Percentiles rank a stretch among this genome's conserved stretches.
These are phyloP conservation scores for Epichloe typhina DNA, from an alignment of 2,329 filamentous ascomycete genomes.

Conservation along the genomic window DNA sequence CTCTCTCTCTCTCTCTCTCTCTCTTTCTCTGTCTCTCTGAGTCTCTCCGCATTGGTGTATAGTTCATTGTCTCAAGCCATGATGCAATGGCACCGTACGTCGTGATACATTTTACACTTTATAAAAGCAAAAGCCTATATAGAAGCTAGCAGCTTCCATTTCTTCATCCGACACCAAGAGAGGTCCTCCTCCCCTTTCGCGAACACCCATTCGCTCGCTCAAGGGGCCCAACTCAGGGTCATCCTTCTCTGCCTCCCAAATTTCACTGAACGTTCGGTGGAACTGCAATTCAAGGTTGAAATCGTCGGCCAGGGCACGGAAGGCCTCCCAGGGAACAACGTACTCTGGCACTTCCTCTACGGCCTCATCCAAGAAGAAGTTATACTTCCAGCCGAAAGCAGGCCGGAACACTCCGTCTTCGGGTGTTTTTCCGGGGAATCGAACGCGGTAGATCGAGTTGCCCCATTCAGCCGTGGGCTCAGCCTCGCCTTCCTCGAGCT, in stretches of 20 bases:
- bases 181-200: constrained; percentile 51
- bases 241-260: constrained; percentile 86
- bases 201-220: constrained; percentile 91
- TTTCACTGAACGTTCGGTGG: constrained; percentile 76
- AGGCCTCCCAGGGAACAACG: constrained; percentile 95
- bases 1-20: not conserved
- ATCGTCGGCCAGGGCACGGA: constrained; percentile 87
- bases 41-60: not conserved
- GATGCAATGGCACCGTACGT: too few relatives aligned
- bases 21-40: not conserved
- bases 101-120: constrained; percentile 49
- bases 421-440: constrained; percentile 73
- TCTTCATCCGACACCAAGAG: constrained; percentile 72
- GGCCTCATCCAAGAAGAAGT: constrained; percentile 88
- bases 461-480: constrained; percentile 70
- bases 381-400: constrained; percentile 96
- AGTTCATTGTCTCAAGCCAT: too few relatives aligned
- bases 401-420: constrained; percentile 84
- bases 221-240: constrained; percentile 68
- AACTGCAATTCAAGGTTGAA: constrained; percentile 95
- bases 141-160: constrained; percentile 85
- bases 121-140: constrained; percentile 93
- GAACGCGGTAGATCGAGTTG: constrained; percentile 82
- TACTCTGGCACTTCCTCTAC: constrained; percentile 96
- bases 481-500: constrained; percentile 46